Conservation (phyloP, 202 grass and related monocot species). For the Dendrocalamus latiflorus region DNA sequence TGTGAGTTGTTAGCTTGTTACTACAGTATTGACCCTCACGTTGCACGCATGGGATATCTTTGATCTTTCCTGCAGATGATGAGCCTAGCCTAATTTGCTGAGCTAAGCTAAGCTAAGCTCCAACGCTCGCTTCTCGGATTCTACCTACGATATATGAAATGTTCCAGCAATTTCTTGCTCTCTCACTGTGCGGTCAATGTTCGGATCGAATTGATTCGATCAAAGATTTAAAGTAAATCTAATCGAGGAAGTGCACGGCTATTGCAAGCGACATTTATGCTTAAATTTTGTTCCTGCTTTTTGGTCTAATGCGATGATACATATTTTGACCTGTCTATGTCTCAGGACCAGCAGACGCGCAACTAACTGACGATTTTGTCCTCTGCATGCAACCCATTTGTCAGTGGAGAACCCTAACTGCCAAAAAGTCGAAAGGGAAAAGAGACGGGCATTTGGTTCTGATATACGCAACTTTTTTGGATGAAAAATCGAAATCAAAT, state of each 20-base stretch:
- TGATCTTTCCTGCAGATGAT: background rate
- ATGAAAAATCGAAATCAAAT: constrained; percentile 26
- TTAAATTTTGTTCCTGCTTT: constrained; percentile 15
- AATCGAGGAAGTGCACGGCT: no score
- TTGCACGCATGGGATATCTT: background rate
- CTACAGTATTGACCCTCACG: background rate
- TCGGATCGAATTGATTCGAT: no score
- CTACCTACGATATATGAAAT: background rate
- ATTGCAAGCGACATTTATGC: background rate
- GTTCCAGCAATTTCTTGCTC: no score
- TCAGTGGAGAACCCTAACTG: no score
- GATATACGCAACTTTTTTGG: background rate
- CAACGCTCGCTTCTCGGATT: background rate
- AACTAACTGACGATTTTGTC: constrained; percentile 1
- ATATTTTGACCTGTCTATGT: constrained; percentile 6
- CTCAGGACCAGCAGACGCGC: constrained; percentile 35
- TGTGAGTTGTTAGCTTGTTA: background rate
- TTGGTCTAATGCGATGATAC: background rate
- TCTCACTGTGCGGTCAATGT: no score
- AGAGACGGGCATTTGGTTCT: constrained; percentile 29
- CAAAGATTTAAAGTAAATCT: no score
- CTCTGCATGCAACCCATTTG: no score
- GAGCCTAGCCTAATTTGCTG: constrained; percentile 2
- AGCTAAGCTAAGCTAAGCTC: background rate
- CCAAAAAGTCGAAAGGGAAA: constrained; percentile 21